Percentiles rank a stretch among this genome's conserved stretches.
Evolutionary conservation across 179 eudicot genomes (phyloP).

Genomic region (Corrigiola litoralis): DNA sequence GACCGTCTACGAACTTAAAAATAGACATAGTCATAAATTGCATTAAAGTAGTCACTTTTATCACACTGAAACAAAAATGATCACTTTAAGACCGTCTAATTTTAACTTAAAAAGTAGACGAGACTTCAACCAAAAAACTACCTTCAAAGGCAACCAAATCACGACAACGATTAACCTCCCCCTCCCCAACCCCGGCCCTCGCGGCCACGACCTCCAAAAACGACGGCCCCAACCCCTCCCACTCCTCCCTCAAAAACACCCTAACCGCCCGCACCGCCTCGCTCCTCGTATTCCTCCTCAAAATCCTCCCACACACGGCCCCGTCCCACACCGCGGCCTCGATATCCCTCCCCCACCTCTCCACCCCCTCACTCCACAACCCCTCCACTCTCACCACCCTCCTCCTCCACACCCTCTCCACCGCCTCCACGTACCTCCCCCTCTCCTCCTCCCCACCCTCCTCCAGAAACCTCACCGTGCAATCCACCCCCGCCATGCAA

Average conservation of each 20-base stretch:
- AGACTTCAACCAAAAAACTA: conserved; percentile 7
- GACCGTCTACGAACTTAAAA: too few species aligned
- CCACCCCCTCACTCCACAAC: conserved; percentile 44
- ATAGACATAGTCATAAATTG: too few species aligned
- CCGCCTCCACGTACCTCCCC: conserved; percentile 37
- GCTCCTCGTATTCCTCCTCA: conserved; percentile 34
- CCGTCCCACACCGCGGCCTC: conserved; percentile 56
- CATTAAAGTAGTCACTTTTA: too few species aligned
- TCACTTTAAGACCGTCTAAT: neutral
- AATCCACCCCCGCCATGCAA: conserved; percentile 57
- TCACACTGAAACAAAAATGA: neutral
- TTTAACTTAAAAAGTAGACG: neutral
- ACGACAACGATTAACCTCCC: neutral
- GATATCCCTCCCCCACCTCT: conserved; percentile 39
- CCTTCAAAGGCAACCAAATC: conserved; percentile 18
- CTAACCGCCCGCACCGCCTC: conserved; percentile 47
- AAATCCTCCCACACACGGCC: conserved; percentile 25
- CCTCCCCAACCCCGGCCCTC: conserved; percentile 15
- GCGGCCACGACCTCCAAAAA: conserved; percentile 47
- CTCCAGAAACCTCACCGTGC: conserved; percentile 43
- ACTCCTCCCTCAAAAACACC: conserved; percentile 42
- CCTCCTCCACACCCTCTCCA: conserved; percentile 57
- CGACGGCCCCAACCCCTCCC: conserved; percentile 53
- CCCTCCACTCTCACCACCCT: conserved; percentile 44
- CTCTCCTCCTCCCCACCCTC: conserved; percentile 24